Evolutionary conservation across 1,139 yeast species (phyloP).

Genomic region (Chernovozyma aurita): DNA sequence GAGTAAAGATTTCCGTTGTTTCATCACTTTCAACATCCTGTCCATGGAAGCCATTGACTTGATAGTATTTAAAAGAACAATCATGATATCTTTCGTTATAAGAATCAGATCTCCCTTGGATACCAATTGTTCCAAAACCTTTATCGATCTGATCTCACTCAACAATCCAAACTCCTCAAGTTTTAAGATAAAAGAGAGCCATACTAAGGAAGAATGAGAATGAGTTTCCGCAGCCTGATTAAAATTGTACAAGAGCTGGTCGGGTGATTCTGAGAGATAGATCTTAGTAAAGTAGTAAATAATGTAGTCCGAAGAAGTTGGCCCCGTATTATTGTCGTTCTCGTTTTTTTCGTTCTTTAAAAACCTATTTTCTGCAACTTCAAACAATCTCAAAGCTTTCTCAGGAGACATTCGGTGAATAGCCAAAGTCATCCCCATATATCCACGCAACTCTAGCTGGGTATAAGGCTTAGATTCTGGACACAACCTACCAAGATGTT

Average conservation of each 20-base stretch:
- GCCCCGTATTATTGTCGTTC: slow-evolving; percentile 5
- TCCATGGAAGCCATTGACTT: slow-evolving; percentile 17
- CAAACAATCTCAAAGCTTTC: slow-evolving; percentile 25
- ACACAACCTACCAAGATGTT: slow-evolving; percentile 12
- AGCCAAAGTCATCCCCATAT: slow-evolving; percentile 37
- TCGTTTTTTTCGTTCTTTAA: slow-evolving; percentile 13
- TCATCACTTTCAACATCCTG: slow-evolving; percentile 14
- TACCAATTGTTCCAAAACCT: slow-evolving; percentile 23
- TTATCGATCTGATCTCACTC: slow-evolving; percentile 24
- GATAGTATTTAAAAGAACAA: slow-evolving; percentile 25
- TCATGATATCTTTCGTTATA: slow-evolving; percentile 29
- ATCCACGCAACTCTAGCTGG: slow-evolving; percentile 25
- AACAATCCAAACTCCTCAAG: slow-evolving; percentile 31
- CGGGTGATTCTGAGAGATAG: slow-evolving; percentile 26
- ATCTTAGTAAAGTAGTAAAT: slow-evolving; percentile 24
- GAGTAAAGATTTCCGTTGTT: neutral
- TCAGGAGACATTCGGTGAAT: slow-evolving; percentile 20
- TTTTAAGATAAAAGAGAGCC: slow-evolving; percentile 35
- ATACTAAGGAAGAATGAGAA: slow-evolving; percentile 24
- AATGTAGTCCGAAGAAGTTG: slow-evolving; percentile 8
- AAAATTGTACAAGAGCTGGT: slow-evolving; percentile 28
- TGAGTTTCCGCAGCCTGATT: slow-evolving; percentile 22
- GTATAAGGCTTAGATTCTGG: slow-evolving; percentile 10
- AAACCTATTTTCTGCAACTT: slow-evolving; percentile 24
- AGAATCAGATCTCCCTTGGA: slow-evolving; percentile 17